Evolutionary conservation across 371 early-diverging fungal genomes (phyloP), one percentile per base, ranked within the genome.

Genomic region (Entomophthora muscae): DNA sequence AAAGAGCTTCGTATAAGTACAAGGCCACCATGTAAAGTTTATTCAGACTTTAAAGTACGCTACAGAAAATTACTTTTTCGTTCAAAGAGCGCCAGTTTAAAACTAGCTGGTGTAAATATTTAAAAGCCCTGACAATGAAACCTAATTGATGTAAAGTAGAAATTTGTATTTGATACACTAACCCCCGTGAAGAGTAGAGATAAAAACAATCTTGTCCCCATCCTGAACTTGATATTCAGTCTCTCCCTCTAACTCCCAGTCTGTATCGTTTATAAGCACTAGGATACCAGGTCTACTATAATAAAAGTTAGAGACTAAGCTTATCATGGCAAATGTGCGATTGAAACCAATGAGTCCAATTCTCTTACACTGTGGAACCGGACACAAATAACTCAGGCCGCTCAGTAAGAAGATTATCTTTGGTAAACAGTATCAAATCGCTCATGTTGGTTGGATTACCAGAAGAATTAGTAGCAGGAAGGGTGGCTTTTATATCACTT

Each of bases 231-330:
- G 74, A 69, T 93, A 93, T 53, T 90, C 86, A 24, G 86, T 71
- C 67, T 88, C 90, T 31, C 91, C 95, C 69, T 90, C 91, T 42
- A 98, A 75, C 69, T 95, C 98, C 96, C 96, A 98, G 71, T 98
- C 98, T 1, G 82, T 79, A 52, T 91, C 91, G 66, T 98, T 98
- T 57, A 96, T 83, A 53, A 98, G 74, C 3, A 96, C 96, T 21
- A 98, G 75, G 63, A 95, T 91, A 12, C 98, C 98, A 1, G 97
- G 92, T 10, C 95, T 88, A 23, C 91, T 91, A 65, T 23, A 26
- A 17, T 52, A 13, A 31, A 24, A 62, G 51, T n/a, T n/a, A n/a
- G n/a, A n/a, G n/a, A n/a, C n/a, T n/a, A n/a, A n/a, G n/a, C n/a
- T n/a, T n/a, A n/a, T n/a, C n/a, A n/a, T n/a, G n/a, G n/a, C n/a